Evolutionary conservation across 2,329 filamentous ascomycete species (phyloP), one percentile per base, ranked within the genome.

Genomic region (Exophiala sp.): DNA sequence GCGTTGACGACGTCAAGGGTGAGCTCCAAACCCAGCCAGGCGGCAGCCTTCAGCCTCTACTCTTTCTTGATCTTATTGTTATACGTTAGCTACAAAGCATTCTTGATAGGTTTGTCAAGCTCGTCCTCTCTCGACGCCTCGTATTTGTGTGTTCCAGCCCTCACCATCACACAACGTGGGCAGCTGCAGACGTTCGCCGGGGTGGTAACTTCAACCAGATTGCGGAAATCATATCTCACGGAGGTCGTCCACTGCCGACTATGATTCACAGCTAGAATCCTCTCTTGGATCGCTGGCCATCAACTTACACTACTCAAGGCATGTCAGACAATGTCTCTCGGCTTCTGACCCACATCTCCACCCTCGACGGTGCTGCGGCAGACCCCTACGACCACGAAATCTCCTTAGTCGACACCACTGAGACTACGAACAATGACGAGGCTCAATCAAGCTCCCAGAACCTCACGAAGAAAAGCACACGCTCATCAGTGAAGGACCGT

Each of bases 361-460:
- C 52, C 24, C 19, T 53, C 29, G 58, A 61, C 43, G 55, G 52
- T n/a, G 27, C 55, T 29, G 34, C 53, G 18, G 22, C 50, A 23
- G 57, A 59, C 30, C 47, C 46, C 23, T 59, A 56, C 42, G 58
- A 61, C 37, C 55, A 57, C 40, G 50, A 58, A 43, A 61, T 61
- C 43, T 61, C 60, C 39, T 62, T 73, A 10, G 58, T 72, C 54
- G 70, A 73, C 57, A 68, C 69, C 43, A 72, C 70, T 14, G 60
- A 63, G 46, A 60, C 58, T 6, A 44, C 55, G 3, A 50, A 58
- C 8, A 56, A 58, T 49, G 64, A 62, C 4, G 57, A 59, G 6
- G 43, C 52, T 30, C 53, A 54, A 60, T 14, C 55, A 52, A 59
- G 43, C 35, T 56, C 52, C 24, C 46, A 48, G 19, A 43, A 58